Evolutionary conservation across 2,329 filamentous ascomycete species (phyloP), one percentile per base, ranked within the genome.

Genomic region (Nigrograna mackinnonii): DNA sequence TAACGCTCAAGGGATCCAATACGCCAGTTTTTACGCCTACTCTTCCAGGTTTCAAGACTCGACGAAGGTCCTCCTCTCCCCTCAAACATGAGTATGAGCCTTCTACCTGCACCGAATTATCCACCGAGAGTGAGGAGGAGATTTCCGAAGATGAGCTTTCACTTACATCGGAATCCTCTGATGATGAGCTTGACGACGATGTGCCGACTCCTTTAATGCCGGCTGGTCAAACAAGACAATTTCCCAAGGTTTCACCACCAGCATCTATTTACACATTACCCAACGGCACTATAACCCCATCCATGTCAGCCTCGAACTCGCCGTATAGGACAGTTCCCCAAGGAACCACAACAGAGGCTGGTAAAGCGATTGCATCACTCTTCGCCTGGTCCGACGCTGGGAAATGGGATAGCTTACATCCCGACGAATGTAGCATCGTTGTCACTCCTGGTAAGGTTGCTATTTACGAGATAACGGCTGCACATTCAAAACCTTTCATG

Each of bases 1-100:
- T 67, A 4, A 70, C 71, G 11, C 56, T 71, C 12, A 77, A 74
- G 44, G 62, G 62, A n/a, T 63, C 67, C 6, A 72, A 60, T 50
- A 64, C 72, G 58, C 69, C 73, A 46, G 43, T 76, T 64, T 52
- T 84, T 66, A 61, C 74, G 60, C 59, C 84, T 73, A 55, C 67
- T 55, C 54, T 69, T 42, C 58, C 72, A 49, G 63, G 70, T 63
- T 57, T 67, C 56, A 53, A 66, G 65, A 50, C 77, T 66, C 66
- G 86, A 60, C 83, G 91, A 33, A 83, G 91, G 14, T 87, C 84
- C 1, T 97, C 94, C 0, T 99, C 94, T 1, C 94, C 94, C 0
- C 76, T 99, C 37, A 99, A 99, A 72, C 92, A 97, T 63, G 92
- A 99, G 70, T 99, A 96, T 58, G 86, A 91, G 49, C 92, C 92